Conservation (phyloP, 1,284 basidiomycete genomes). For the Cryptococcus sp. region DNA sequence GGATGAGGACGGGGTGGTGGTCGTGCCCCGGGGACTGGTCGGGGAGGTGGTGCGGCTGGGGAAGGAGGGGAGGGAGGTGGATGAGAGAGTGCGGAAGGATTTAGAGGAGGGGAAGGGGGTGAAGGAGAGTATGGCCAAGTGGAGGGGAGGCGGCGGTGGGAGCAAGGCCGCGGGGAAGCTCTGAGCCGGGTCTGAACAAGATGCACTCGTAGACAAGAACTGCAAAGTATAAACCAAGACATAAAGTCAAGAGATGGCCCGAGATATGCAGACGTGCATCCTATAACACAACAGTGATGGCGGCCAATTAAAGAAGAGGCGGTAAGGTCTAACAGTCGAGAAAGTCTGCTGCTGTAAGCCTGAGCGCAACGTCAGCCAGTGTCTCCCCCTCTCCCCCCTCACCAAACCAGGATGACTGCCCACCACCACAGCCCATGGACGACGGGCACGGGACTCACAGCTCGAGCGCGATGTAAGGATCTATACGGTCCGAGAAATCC, state of each 20-base stretch:
- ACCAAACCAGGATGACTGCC: background rate
- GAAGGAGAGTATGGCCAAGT: slow-evolving; percentile 37
- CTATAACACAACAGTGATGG: background rate
- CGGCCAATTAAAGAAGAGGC: background rate
- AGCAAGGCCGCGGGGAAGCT: slow-evolving; percentile 69
- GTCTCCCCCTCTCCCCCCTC: background rate
- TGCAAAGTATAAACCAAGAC: background rate
- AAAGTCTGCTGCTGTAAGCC: slow-evolving; percentile 51
- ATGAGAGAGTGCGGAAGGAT: slow-evolving; percentile 29
- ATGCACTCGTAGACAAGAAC: no score
- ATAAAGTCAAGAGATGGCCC: slow-evolving; percentile 54
- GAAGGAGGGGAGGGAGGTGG: slow-evolving; percentile 14
- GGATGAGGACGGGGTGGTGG: slow-evolving; percentile 87
- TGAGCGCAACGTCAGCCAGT: slow-evolving; percentile 12
- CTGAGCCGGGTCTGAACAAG: slow-evolving; percentile 56
- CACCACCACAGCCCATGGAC: background rate
- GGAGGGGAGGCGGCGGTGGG: slow-evolving; percentile 60
- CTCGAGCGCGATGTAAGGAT: slow-evolving; percentile 58
- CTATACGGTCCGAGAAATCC: slow-evolving; percentile 56
- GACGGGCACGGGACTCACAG: slow-evolving; percentile 49
- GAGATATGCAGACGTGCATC: slow-evolving; percentile 53
- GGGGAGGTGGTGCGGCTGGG: slow-evolving; percentile 43
- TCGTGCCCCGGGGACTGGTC: slow-evolving; percentile 62
- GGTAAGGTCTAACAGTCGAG: slow-evolving; percentile 36
- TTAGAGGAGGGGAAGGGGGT: slow-evolving; percentile 38